Evolutionary conservation across 495 filamentous ascomycete species (phyloP).

Genomic region (Polyplosphaeria fusca): DNA sequence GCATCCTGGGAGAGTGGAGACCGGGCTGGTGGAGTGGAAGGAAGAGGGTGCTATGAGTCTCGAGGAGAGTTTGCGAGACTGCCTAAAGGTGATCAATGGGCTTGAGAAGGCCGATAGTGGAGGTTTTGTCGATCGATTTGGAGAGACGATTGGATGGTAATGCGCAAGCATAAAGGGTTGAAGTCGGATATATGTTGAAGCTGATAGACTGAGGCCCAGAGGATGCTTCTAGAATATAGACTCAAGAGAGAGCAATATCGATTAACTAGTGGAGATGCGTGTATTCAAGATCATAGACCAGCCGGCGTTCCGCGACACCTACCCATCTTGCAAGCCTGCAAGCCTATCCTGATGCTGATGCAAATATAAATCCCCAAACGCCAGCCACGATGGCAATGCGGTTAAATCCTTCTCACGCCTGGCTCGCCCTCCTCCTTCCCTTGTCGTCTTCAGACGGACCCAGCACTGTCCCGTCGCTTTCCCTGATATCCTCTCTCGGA

Average conservation of each 20-base stretch:
- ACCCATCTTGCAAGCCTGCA: too few relatives aligned
- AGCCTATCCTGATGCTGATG: too few relatives aligned
- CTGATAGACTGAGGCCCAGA: too few relatives aligned
- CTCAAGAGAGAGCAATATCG: too few relatives aligned
- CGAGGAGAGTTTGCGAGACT: conserved; percentile 40
- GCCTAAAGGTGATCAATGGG: conserved; percentile 39
- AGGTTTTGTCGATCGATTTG: conserved; percentile 44
- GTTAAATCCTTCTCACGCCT: conserved; percentile 9
- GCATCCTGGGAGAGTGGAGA: conserved; percentile 49
- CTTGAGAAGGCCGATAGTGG: conserved; percentile 35
- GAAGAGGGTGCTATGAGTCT: conserved; percentile 45
- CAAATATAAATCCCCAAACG: too few relatives aligned
- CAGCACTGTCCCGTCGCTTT: conserved; percentile 8
- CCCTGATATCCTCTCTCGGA: conserved; percentile 8
- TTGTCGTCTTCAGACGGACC: conserved; percentile 3
- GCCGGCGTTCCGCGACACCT: too few relatives aligned
- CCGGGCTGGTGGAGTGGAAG: conserved; percentile 39
- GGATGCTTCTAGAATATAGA: too few relatives aligned
- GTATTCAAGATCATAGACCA: too few relatives aligned
- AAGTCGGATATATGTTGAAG: too few relatives aligned
- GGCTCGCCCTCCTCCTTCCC: conserved; percentile 16
- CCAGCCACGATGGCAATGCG: too few relatives aligned
- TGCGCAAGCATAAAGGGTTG: too few relatives aligned
- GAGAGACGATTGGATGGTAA: conserved; percentile 41
- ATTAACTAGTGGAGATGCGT: too few relatives aligned